Evolutionary conservation across 768 basidiomycete species (phyloP), one percentile per base, ranked within the genome.

Genomic region (Podaxis sp.): DNA sequence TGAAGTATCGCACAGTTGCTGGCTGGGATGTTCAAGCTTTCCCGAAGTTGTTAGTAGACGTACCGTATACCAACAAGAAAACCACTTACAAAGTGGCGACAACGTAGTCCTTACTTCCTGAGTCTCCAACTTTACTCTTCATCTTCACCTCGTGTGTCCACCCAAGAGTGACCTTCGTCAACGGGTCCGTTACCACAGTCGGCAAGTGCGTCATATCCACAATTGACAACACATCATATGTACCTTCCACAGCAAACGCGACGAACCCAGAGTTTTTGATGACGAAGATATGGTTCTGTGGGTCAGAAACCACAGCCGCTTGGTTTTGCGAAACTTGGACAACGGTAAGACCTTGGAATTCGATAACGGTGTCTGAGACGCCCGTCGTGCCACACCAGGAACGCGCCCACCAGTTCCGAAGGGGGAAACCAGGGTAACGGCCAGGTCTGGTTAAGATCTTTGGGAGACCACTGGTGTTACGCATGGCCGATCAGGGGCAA

Each of bases 1-100:
- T 94, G 93, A 53, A 94, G 79, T 62, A 93, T 90, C 40, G 91
- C 93, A 69, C 92, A 93, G 71, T 94, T 94, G 69, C 85, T 93
- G 28, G 92, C 92, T 6, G 92, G 92, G 53, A 93, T 91, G 66
- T 92, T 87, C 71, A 93, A 74, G 77, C 89, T 91, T 62, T 46
- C 38, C 15, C 38, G 44, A 56, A 41, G 49, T 56, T 33, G 33
- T 33, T 37, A 26, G 15, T 33, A 66, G 53, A 22, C 64, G 52
- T 64, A 40, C 15, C 24, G 15, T n/a, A 54, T 48, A 12, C n/a
- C 15, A 8, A 44, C n/a, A 56, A 24, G 40, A 40, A 63, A 65
- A 5, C 26, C n/a, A 71, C 84, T 56, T 66, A 90, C 89, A 93
- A 93, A 52, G 87, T 82, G 0, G 91, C 91, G 4, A 90, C 90